Conservation (phyloP, 2,329 filamentous ascomycete species). For the Neofusicoccum sp. region DNA sequence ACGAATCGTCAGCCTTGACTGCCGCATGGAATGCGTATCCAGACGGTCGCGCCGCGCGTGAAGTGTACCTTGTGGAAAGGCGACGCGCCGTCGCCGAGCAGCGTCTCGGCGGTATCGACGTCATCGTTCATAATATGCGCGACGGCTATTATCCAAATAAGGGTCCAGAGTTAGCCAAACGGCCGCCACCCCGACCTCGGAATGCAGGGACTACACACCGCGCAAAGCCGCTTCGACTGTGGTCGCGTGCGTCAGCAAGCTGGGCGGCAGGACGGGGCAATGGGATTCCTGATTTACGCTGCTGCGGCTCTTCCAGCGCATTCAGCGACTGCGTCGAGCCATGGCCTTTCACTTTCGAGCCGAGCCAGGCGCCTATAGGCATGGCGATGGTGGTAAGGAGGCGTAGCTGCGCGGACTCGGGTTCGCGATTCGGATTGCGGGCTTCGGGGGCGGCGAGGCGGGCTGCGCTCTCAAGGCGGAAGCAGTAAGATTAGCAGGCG, state of each 20-base stretch:
- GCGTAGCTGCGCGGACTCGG: not conserved
- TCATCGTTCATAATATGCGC: conserved; percentile 84
- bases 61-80: conserved; percentile 74
- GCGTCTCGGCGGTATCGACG: conserved; percentile 75
- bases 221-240: conserved; percentile 49
- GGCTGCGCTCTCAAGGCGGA: not conserved
- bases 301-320: conserved; percentile 56
- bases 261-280: not conserved
- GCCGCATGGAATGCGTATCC: not conserved
- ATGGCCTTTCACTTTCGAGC: conserved; percentile 31
- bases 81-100: conserved; percentile 69
- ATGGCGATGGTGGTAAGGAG: not conserved
- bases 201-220: conserved; percentile 30
- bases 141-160: conserved; percentile 49
- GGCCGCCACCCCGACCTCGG: not conserved
- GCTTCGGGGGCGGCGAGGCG: not conserved
- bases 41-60: not conserved
- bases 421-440: not conserved
- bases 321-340: conserved; percentile 56
- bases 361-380: conserved; percentile 32
- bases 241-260: conserved; percentile 23
- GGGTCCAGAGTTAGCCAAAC: not conserved
- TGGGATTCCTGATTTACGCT: conserved; percentile 43
- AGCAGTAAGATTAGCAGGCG: not conserved
- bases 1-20: not conserved